Evolutionary conservation across 1,284 basidiomycete genomes (phyloP), one percentile per base, ranked within the genome.

Genomic region (Heliocybe sulcata): DNA sequence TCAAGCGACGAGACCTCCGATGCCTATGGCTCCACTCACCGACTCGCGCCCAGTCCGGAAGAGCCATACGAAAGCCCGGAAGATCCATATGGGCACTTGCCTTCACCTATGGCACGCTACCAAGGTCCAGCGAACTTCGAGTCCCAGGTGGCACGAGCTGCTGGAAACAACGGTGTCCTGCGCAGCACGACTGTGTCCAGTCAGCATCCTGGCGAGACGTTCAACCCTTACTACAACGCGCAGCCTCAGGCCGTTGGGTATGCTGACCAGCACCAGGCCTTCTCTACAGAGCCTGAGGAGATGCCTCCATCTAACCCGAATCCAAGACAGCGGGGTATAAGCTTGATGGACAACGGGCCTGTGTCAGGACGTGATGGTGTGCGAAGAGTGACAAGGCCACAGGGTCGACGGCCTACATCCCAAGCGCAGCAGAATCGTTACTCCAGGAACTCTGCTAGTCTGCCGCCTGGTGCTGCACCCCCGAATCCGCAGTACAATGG

Each of bases 311-410:
- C 54, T 9, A 3, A 6, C 2, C 4, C 23, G 16, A 29, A 22
- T 51, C 22, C 29, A 6, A n/a, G 63, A 65, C 45, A 70, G 66
- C 77, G 87, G 19, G 91, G 92, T 29, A 77, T 94, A 31, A 85
- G 83, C 53, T 68, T 94, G 56, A 80, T 81, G 51, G 92, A 94
- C 63, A 75, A 80, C 60, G 92, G 92, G 14, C 90, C 89, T 50
- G 88, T 93, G 1, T 83, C 87, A 49, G 80, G 80, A 27, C 81
- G 85, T 4, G 85, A 90, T 3, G 86, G 83, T 38, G 89, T 90
- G 16, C 79, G 89, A 35, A 72, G 89, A 55, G 84, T 91, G 20
- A 76, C 85, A 51, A 73, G 86, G 61, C 80, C 76, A 38, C 64
- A 72, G 72, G 60, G 59, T 22, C 66, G 70, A 54, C 73, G 85